These are phyloP conservation scores for Cicer yamashitae DNA, from an alignment of 306 rosid species.

Conservation along the genomic window DNA sequence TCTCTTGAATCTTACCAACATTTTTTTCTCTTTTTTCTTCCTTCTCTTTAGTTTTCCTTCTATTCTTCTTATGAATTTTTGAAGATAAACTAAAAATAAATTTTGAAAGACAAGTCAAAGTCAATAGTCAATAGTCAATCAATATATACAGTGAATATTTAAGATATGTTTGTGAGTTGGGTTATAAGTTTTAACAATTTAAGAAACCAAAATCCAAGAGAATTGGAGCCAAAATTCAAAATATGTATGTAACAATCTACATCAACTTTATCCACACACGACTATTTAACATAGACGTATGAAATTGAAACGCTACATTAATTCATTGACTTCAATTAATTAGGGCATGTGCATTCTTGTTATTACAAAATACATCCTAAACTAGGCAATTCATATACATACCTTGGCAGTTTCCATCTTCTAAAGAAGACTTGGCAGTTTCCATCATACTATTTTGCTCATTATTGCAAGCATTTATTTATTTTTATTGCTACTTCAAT, in stretches of 20 bases:
- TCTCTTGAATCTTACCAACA: too few species aligned
- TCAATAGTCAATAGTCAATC: too few species aligned
- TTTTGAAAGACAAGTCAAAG: too few species aligned
- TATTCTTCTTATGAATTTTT: too few species aligned
- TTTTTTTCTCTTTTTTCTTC: too few species aligned
- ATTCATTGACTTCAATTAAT: conserved; percentile 29
- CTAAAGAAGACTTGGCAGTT: background rate
- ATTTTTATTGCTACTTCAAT: too few species aligned
- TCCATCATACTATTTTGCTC: background rate
- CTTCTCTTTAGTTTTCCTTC: too few species aligned
- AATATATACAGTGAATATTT: too few species aligned
- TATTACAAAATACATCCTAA: background rate
- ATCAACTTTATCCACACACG: conserved; percentile 31
- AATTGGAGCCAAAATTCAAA: background rate
- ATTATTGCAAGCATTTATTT: too few species aligned
- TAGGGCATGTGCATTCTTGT: background rate
- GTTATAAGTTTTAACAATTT: background rate
- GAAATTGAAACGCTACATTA: conserved; percentile 20
- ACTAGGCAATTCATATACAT: background rate
- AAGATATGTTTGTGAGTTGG: too few species aligned
- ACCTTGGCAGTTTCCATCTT: too few species aligned
- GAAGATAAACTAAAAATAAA: too few species aligned
- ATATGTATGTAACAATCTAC: conserved; percentile 3
- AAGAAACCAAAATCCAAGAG: background rate
- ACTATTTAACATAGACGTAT: conserved; percentile 9